These are phyloP conservation scores for Symbiodinium natans DNA, from an alignment of 73 alveolate species.

Conservation along the genomic window DNA sequence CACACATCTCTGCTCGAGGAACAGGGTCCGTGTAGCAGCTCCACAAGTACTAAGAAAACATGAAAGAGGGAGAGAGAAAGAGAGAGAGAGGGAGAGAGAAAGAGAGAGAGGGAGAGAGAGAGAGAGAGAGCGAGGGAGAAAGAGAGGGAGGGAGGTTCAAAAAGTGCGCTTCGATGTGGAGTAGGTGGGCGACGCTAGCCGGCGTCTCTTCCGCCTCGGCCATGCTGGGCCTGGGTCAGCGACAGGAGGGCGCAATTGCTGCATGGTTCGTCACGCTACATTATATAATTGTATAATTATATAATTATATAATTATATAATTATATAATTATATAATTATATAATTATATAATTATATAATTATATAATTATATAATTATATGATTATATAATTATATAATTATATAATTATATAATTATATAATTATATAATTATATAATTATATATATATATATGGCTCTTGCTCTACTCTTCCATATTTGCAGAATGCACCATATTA, in stretches of 20 bases:
- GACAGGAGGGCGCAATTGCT: not conserved
- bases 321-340: not conserved
- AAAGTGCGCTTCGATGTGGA: too few species aligned
- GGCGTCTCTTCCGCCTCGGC: constrained; percentile 92
- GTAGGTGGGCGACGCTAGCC: constrained; percentile 1
- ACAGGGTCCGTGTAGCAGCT: not conserved
- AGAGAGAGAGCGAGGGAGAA: too few species aligned
- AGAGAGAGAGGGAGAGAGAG: too few species aligned
- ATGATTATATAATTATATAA: not conserved
- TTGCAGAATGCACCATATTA: too few species aligned
- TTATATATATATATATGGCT: not conserved
- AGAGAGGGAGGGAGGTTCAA: too few species aligned
- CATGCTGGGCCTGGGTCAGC: constrained; percentile 53
- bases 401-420: not conserved
- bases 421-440: not conserved
- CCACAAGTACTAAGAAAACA: too few species aligned
- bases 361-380: not conserved
- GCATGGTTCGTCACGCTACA: not conserved
- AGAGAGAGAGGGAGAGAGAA: too few species aligned
- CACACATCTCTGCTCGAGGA: constrained; percentile 1
- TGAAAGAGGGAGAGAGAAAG: too few species aligned
- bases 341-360: not conserved
- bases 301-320: too few species aligned
- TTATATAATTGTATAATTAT: too few species aligned
- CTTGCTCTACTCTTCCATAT: too few species aligned